Conservation (phyloP, 805 yeast genomes). For the Saturnispora zaruensis region DNA sequence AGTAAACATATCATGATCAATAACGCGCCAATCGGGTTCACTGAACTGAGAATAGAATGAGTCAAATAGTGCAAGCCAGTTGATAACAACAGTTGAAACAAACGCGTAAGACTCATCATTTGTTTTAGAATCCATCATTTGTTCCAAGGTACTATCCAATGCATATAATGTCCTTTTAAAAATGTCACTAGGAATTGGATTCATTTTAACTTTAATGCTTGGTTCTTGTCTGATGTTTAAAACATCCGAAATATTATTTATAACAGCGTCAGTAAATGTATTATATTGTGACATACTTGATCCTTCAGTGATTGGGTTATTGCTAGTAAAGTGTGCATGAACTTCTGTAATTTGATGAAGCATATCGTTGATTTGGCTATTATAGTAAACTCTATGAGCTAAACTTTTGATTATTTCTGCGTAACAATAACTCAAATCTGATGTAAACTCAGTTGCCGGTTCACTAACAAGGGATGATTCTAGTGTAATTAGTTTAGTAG, state of each 20-base stretch:
- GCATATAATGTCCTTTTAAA: not conserved
- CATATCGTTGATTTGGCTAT: conserved; percentile 80
- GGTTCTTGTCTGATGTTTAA: conserved; percentile 23
- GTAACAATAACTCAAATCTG: conserved; percentile 32
- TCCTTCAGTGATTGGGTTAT: not conserved
- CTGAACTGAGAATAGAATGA: conserved; percentile 23
- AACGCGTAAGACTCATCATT: not conserved
- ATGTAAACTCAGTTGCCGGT: conserved; percentile 22
- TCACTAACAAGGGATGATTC: not conserved
- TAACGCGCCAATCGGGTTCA: conserved; percentile 19
- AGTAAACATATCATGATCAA: conserved; percentile 37
- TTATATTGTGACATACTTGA: not conserved
- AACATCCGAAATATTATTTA: conserved; percentile 23
- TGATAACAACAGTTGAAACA: conserved; percentile 21
- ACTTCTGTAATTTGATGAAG: conserved; percentile 38
- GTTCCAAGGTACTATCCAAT: not conserved
- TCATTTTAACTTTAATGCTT: conserved; percentile 30
- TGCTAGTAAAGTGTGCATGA: not conserved
- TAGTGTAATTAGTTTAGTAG: conserved; percentile 38
- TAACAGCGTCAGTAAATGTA: conserved; percentile 16
- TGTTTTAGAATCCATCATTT: conserved; percentile 20
- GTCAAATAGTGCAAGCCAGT: conserved; percentile 33
- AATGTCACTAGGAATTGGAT: conserved; percentile 29
- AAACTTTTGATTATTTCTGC: conserved; percentile 57
- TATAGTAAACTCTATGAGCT: conserved; percentile 72